Evolutionary conservation across 2,329 filamentous ascomycete genomes (phyloP).

Genomic region (Chaetomiaceae sp.): DNA sequence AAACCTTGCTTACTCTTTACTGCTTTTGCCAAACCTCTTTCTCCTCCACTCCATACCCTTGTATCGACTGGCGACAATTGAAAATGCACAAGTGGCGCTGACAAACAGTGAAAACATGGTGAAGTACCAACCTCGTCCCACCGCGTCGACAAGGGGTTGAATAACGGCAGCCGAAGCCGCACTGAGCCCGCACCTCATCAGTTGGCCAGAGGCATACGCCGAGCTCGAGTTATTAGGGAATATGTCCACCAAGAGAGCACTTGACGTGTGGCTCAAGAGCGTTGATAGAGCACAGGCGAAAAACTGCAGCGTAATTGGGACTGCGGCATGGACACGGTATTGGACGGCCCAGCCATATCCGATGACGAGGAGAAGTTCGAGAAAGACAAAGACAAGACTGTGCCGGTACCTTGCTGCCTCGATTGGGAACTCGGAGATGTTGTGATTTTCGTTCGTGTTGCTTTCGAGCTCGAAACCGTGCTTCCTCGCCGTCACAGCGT

Average conservation of each 20-base stretch:
- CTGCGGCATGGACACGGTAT: constrained; percentile 42
- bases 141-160: constrained; percentile 46
- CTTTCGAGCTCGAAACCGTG: constrained; percentile 31
- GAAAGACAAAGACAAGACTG: constrained; percentile 45
- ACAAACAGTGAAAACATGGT: constrained; percentile 49
- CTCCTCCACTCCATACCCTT: constrained; percentile 46
- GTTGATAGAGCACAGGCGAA: constrained; percentile 51
- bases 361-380: constrained; percentile 47
- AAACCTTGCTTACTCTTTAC: too few relatives aligned
- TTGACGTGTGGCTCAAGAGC: constrained; percentile 54
- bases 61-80: constrained; percentile 41
- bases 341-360: constrained; percentile 52
- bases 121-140: constrained; percentile 54
- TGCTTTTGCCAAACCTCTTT: not conserved
- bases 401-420: constrained; percentile 47
- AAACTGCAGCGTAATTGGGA: constrained; percentile 48
- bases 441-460: constrained; percentile 36
- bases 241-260: constrained; percentile 55
- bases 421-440: constrained; percentile 43
- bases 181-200: constrained; percentile 53
- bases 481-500: constrained; percentile 55
- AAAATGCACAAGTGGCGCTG: constrained; percentile 38
- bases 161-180: constrained; percentile 52
- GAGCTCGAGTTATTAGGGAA: constrained; percentile 53
- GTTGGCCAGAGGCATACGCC: constrained; percentile 55